Conservation (phyloP, 139 green algal genomes). For the Micractinium conductrix region DNA sequence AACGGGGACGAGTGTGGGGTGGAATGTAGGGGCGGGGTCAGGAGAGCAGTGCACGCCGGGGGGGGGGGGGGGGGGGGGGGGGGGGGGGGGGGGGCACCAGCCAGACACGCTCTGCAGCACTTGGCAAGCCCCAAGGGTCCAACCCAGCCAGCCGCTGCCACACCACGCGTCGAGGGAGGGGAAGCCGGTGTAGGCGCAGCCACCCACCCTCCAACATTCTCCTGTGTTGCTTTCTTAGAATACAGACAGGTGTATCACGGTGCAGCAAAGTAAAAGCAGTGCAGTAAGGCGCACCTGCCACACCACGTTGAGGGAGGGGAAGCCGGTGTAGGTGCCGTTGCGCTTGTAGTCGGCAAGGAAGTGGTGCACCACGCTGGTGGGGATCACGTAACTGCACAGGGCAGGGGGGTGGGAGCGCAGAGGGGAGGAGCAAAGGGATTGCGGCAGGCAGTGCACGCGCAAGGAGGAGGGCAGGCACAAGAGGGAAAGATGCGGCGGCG, state of each 20-base stretch:
- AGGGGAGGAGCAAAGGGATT: background rate
- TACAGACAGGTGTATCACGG: too few species aligned
- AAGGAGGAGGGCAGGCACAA: background rate
- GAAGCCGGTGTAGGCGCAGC: slow-evolving; percentile 24
- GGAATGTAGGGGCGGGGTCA: too few species aligned
- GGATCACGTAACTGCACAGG: slow-evolving; percentile 89
- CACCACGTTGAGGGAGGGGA: slow-evolving; percentile 30
- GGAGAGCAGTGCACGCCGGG: too few species aligned
- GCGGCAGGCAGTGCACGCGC: background rate
- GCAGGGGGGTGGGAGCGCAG: background rate
- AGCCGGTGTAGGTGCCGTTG: slow-evolving; percentile 18
- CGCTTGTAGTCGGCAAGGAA: slow-evolving; percentile 85
- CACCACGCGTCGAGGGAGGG: slow-evolving; percentile 26
- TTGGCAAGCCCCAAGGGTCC: too few species aligned
- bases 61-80: too few species aligned
- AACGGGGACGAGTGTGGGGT: too few species aligned
- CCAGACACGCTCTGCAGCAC: too few species aligned
- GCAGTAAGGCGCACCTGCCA: background rate
- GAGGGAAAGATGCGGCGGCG: background rate
- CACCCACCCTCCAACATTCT: too few species aligned
- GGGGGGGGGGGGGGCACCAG: too few species aligned
- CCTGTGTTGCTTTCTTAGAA: too few species aligned
- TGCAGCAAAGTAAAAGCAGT: too few species aligned
- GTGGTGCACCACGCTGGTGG: slow-evolving; percentile 91
- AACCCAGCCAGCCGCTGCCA: too few species aligned